Conservation (phyloP, 1,139 yeast genomes). For the Wickerhamomyces sp. region DNA sequence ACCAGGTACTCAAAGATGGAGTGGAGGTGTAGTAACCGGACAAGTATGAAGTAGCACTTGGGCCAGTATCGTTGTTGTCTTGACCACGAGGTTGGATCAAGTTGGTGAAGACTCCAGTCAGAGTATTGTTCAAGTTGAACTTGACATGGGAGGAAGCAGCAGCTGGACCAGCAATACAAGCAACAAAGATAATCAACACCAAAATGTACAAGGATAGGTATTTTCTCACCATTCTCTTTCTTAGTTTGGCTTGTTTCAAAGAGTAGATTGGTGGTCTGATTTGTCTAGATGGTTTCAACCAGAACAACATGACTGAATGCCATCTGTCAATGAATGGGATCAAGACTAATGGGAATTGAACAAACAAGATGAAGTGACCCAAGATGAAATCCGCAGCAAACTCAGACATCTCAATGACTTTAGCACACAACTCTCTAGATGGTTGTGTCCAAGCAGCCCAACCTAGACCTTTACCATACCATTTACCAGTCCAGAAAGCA, state of each 20-base stretch:
- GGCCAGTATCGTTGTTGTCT: constrained; percentile 80
- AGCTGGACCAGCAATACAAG: constrained; percentile 89
- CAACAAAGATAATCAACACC: constrained; percentile 65
- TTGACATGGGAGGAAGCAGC: constrained; percentile 49
- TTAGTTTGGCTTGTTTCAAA: constrained; percentile 91
- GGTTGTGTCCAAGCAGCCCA: constrained; percentile 97
- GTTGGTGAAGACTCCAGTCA: constrained; percentile 56
- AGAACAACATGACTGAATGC: constrained; percentile 98
- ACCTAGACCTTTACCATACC: constrained; percentile 96
- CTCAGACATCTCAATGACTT: constrained; percentile 89
- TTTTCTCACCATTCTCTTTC: constrained; percentile 98
- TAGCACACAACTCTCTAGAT: constrained; percentile 90
- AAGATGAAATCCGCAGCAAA: constrained; percentile 95
- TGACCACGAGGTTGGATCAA: constrained; percentile 85
- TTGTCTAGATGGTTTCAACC: constrained; percentile 98
- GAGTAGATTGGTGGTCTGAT: constrained; percentile 99
- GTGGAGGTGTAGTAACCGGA: constrained; percentile 49
- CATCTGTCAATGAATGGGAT: constrained; percentile 92
- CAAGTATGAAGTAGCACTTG: constrained; percentile 39
- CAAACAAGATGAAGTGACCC: constrained; percentile 84
- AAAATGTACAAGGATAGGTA: constrained; percentile 79
- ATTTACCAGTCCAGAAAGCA: constrained; percentile 99
- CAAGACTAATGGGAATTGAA: constrained; percentile 81
- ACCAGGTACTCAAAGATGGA: constrained; percentile 51
- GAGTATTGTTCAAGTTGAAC: constrained; percentile 29